A percentile compares a stretch with the other conserved stretches of the same genome.
phyloP scores from a whole-genome alignment of 345 rosid genomes.

The Iberis pinnata region DNA sequence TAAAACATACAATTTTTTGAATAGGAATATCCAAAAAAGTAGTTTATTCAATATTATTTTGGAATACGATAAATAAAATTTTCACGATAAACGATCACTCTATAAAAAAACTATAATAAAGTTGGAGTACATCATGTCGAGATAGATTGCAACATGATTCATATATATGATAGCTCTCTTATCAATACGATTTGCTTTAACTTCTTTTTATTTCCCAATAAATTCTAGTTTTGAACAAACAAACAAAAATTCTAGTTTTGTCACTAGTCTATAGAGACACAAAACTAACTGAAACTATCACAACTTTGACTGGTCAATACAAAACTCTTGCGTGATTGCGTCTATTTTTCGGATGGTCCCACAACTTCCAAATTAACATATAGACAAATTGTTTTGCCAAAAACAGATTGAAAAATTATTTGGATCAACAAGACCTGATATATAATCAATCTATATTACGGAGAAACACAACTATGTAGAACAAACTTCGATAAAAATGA shows the following conservation, averaged over 20 bases:
- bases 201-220: slow-evolving; percentile 26
- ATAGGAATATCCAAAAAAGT: too few species aligned
- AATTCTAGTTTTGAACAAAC: too few species aligned
- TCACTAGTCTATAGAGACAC: slow-evolving; percentile 22
- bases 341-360: slow-evolving; percentile 4
- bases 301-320: slow-evolving; percentile 28
- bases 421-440: too few species aligned
- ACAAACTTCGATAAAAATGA: too few species aligned
- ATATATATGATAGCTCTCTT: slow-evolving; percentile 19
- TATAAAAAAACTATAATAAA: slow-evolving; percentile 5
- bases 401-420: too few species aligned
- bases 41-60: too few species aligned
- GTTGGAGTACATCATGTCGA: slow-evolving; percentile 18
- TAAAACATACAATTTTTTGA: too few species aligned
- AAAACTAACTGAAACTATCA: slow-evolving; percentile 20
- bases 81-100: background rate
- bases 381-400: too few species aligned
- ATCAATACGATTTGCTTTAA: slow-evolving; percentile 29
- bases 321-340: slow-evolving; percentile 14
- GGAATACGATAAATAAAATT: background rate
- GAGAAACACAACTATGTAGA: too few species aligned
- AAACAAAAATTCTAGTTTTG: slow-evolving; percentile 23
- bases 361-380: slow-evolving; percentile 7
- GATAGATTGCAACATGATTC: slow-evolving; percentile 28
- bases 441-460: too few species aligned